Base-by-base conservation (phyloP, 1,284 basidiomycete species). In the Rhodotorula sp. region DNA sequence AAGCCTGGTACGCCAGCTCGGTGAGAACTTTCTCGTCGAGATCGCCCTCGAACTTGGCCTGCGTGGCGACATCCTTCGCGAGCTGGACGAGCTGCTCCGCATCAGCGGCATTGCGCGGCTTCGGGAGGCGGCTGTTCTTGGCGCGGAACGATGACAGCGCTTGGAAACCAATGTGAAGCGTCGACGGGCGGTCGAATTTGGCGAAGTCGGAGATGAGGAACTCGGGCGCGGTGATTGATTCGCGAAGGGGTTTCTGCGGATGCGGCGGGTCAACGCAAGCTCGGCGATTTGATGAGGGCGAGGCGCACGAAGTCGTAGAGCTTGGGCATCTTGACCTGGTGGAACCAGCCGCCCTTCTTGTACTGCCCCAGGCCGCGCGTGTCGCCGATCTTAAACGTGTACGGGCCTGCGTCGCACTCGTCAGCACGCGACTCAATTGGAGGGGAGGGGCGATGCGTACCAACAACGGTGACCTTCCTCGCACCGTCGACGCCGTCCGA, bases 271-370 rank as follows among this genome's bases (percentile, higher is more conserved):
- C 13, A 60, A 37, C 17, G 12, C 3, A 22, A 41, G 32, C 51
- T 1, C n/a, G n/a, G n/a, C n/a, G 39, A n/a, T 8, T 46, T 3
- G 21, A 61, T 0, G 63, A 22, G 22, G 17, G 15, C 3, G 10
- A 9, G 34, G 85, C 91, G 79, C 78, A 96, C 94, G 79, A 97
- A 97, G 81, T 92, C 88, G 67, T 99, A 85, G 72, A 93, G 87
- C 85, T 97, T 97, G 34, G 97, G 97, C 94, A 97, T 95, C 85
- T 99, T 99, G 79, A 99, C 94, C 83, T 99, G 97, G 27, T 92
- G 95, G 82, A 99, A 99, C 77, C 96, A 91, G 62, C 97, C 97
- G 44, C 95, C 97, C 44, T 88, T 83, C 79, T 90, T 88, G 85
- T 99, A 99, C 60, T 88, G 86, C 64, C 90, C 86, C 29, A 95